Evolutionary conservation across 257 asterid genomes (phyloP), one percentile per base, ranked within the genome.

Genomic region (Craterostigma plantagineum): DNA sequence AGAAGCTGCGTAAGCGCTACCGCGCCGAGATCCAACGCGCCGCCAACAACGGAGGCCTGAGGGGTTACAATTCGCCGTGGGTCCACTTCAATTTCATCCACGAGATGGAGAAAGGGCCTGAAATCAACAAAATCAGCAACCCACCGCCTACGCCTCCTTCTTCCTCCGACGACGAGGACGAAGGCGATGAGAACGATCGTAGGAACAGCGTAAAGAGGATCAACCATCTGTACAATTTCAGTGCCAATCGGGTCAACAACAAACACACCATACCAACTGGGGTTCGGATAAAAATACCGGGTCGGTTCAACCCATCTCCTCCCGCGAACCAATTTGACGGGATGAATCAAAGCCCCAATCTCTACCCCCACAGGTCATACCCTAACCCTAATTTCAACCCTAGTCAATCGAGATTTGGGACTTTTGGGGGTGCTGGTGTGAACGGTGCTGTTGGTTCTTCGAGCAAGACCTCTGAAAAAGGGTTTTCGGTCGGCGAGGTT

Each of bases 1-100:
- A 90, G 77, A 90, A 90, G 79, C 91, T 90, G 13, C 58, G 98
- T 14, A 90, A 90, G 60, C 71, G 98, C 13, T 90, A 90, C 54
- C 83, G 98, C 15, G 63, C 73, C n/a, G 98, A 90, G 84, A 76
- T 79, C 66, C 95, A 82, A 61, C 69, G 95, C n/a, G 82, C 95
- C 51, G 74, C 79, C 35, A 72, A 92, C 0, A 73, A 65, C 62
- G 83, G 86, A 33, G 94, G 91, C 9, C 55, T 65, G 7, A 49
- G 71, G 41, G 69, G 92, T 0, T 77, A 62, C 59, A 63, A 79
- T 42, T 90, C 95, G 30, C 60, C 92, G 9, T 90, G 98, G 98
- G 85, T 72, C 34, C 98, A 83, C 59, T 90, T 83, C 57, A 84
- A 72, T 61, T 69, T 55, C 7, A 77, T 90, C 93, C 79, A 83